Conservation (phyloP, 345 rosid species). For the Citrus reticulata region DNA sequence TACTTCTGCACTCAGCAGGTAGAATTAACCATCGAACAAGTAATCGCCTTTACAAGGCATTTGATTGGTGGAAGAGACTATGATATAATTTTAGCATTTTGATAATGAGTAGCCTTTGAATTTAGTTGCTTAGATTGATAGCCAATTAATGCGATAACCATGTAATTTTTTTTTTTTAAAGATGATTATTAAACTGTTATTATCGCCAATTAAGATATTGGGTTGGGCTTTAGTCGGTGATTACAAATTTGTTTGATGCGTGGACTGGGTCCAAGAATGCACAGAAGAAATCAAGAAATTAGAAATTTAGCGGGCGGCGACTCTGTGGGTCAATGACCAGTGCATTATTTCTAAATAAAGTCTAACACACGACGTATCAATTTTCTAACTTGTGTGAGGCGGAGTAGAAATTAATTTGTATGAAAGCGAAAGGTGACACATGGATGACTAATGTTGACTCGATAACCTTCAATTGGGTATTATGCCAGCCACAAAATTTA, state of each 20-base stretch:
- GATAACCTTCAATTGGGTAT: neutral
- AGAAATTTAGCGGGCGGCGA: neutral
- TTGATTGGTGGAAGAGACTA: neutral
- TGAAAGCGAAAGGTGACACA: neutral
- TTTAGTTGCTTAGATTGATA: too few species aligned
- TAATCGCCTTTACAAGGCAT: neutral
- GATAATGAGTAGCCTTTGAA: neutral
- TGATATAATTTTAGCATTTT: neutral
- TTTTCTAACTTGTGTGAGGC: neutral
- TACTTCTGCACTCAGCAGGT: neutral
- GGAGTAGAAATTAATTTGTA: neutral
- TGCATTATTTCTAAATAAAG: neutral
- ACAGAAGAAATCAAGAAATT: neutral
- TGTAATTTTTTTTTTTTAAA: neutral
- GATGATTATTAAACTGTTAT: too few species aligned
- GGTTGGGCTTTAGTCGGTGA: neutral
- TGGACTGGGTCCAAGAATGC: neutral
- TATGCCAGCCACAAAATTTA: neutral
- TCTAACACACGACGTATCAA: neutral
- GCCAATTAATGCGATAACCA: neutral
- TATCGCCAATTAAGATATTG: neutral
- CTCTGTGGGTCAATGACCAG: neutral
- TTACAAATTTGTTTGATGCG: neutral
- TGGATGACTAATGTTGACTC: neutral
- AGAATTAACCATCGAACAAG: conserved; percentile 15